phyloP scores from a whole-genome alignment of 1,284 basidiomycete genomes.

The Mycena sp. region DNA sequence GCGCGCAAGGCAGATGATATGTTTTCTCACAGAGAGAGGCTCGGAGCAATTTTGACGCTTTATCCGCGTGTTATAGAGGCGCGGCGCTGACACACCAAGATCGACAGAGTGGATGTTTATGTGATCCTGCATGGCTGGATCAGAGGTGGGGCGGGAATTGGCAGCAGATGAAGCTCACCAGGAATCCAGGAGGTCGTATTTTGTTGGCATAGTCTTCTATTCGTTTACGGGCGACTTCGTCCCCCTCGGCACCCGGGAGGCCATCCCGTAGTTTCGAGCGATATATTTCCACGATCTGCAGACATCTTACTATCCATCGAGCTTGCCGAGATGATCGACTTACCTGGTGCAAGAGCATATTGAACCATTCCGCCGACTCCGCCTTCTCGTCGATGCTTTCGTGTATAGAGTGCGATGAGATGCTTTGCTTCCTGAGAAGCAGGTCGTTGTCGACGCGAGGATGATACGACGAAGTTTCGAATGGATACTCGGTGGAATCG shows the following conservation, averaged over 20 bases:
- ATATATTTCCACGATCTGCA: slow-evolving; percentile 75
- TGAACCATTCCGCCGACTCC: slow-evolving; percentile 84
- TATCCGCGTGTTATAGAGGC: slow-evolving; percentile 65
- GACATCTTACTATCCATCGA: slow-evolving; percentile 6
- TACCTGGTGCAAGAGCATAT: slow-evolving; percentile 73
- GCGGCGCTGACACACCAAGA: slow-evolving; percentile 75
- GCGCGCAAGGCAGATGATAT: slow-evolving; percentile 22
- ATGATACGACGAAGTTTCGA: slow-evolving; percentile 66
- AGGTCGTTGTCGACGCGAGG: slow-evolving; percentile 59
- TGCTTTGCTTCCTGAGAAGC: slow-evolving; percentile 46
- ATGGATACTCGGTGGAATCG: slow-evolving; percentile 66
- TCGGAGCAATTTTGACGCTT: slow-evolving; percentile 38
- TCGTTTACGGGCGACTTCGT: slow-evolving; percentile 73
- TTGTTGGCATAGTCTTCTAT: slow-evolving; percentile 78
- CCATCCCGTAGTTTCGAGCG: slow-evolving; percentile 75
- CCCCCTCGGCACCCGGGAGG: slow-evolving; percentile 68
- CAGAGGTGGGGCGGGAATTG: background rate
- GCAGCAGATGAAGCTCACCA: slow-evolving; percentile 56
- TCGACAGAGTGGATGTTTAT: slow-evolving; percentile 81
- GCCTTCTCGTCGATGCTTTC: slow-evolving; percentile 36
- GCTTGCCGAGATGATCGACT: background rate
- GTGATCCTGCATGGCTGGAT: slow-evolving; percentile 61
- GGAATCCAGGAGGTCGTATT: slow-evolving; percentile 70
- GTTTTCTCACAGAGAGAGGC: slow-evolving; percentile 33
- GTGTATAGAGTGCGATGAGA: slow-evolving; percentile 38